Evolutionary conservation across 2,329 filamentous ascomycete species (phyloP).

Genomic region (Pseudocercospora fuligena): DNA sequence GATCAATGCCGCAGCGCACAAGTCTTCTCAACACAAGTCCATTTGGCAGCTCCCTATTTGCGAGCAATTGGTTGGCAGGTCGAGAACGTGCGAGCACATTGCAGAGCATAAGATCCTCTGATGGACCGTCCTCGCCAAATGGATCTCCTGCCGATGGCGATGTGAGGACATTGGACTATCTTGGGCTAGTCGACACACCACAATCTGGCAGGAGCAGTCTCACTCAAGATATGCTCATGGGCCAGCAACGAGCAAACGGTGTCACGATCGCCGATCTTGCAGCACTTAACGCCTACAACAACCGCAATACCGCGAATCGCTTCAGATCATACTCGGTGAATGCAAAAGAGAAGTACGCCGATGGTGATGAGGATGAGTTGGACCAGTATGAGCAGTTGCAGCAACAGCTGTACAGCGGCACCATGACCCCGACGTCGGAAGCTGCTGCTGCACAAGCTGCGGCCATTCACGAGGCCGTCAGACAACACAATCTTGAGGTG

Average conservation of each 20-base stretch:
- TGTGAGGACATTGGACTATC: conserved; percentile 91
- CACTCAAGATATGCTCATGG: conserved; percentile 61
- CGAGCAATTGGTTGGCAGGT: conserved; percentile 79
- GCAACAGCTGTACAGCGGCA: conserved; percentile 62
- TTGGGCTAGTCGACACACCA: conserved; percentile 91
- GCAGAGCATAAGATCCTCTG: conserved; percentile 84
- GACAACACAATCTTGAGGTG: conserved; percentile 90
- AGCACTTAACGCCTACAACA: conserved; percentile 75
- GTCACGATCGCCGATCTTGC: conserved; percentile 73
- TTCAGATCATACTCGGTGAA: conserved; percentile 99
- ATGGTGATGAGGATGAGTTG: conserved; percentile 70
- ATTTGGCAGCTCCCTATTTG: conserved; percentile 88
- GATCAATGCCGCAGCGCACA: conserved; percentile 89
- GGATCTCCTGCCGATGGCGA: conserved; percentile 86
- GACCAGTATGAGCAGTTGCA: conserved; percentile 59
- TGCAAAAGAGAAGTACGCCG: conserved; percentile 95
- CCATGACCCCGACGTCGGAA: conserved; percentile 62
- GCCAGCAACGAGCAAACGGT: conserved; percentile 55
- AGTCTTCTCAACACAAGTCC: conserved; percentile 69
- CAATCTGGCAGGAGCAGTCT: conserved; percentile 77
- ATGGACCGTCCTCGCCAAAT: conserved; percentile 84
- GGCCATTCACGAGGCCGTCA: conserved; percentile 72
- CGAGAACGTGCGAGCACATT: conserved; percentile 87
- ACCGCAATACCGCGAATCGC: conserved; percentile 74
- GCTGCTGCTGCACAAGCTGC: conserved; percentile 62